Base-by-base conservation (phyloP, 306 rosid genomes). In the Echinosophora koreensis region DNA sequence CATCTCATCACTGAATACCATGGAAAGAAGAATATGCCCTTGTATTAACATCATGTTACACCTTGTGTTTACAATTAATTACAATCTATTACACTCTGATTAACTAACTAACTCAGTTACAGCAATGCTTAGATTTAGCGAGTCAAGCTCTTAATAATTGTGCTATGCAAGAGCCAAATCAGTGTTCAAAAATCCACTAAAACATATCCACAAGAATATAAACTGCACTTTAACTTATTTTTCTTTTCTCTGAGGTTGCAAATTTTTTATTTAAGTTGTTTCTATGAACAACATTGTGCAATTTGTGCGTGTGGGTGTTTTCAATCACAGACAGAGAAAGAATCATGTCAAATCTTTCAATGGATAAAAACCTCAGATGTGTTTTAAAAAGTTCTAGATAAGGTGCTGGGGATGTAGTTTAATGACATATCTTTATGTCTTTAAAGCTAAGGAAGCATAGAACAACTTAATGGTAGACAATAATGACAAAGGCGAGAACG, bases 401-500 rank as follows among this genome's bases (percentile, higher is more conserved):
- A 54, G 22, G 34, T 64, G 13, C 22, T 7, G 34, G 58, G 66
- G 64, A 13, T 41, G 30, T 13, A 47, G 41, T 50, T 49, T 15
- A 77, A 50, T 16, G 10, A n/a, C 16, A 51, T 6, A 6, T 41
- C 39, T 13, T 69, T 50, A 2, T 47, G 58, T 15, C 37, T 77
- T 42, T 57, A 5, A 34, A 69, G 66, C 56, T 10, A 12, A 44
- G 58, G 50, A 64, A 77, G 15, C 61, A 60, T 60, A 46, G 38
- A 55, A 52, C 3, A 68, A 17, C 73, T 22, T 75, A 35, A 41
- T 51, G 27, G 68, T 8, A 32, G 73, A 54, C 16, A 69, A 61
- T 60, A 62, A 69, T 52, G 44, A 51, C 50, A 81, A 68, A 59
- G 65, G 44, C 0, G 12, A 54, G 12, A 71, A 52, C 13, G 85